Base-by-base conservation (phyloP, 108 stramenopile species). In the Skeletonema potamos region DNA sequence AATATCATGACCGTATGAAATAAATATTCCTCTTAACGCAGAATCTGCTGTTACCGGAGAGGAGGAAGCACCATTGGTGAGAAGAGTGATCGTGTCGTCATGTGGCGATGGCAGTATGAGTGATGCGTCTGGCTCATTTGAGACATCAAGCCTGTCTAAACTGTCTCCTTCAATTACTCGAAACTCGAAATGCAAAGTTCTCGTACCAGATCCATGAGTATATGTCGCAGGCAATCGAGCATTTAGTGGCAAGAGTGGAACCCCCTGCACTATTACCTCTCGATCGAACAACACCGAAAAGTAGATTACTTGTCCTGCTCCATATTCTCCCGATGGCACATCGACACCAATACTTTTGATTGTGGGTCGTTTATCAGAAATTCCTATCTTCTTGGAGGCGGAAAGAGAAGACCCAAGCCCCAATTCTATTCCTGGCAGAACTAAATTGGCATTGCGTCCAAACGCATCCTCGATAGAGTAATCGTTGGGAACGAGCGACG, bases 401-500 rank as follows among this genome's bases (percentile, higher is more conserved):
- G 61, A 33, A 15, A 74, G 63, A 22, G 73, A 80, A 11, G 36
- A 27, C 6, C 27, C 41, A 39, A 43, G 7, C 2, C 73, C 77
- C 29, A 61, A 17, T 18, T 30, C n/a, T n/a, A n/a, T n/a, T n/a
- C n/a, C 27, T 12, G 74, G 73, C 29, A 83, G 44, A 8, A 17
- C 69, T 37, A 71, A 39, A 64, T 69, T 59, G n/a, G 59, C 84
- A 27, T 43, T 55, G 10, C 84, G 57, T 8, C 76, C 72, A 15
- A 80, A 81, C 22, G 76, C 81, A 73, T 84, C 84, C 20, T 64
- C 36, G 26, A 84, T 71, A 10, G 58, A 29, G 58, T 70, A 81
- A 43, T 62, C 75, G 20, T 79, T 74, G 17, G 64, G 22, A 51
- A 51, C 20, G 22, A 37, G 37, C 4, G 81, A 55, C 4, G 78